Evolutionary conservation across 306 rosid genomes (phyloP), one percentile per base, ranked within the genome.

Genomic region (Hylodesmum podocarpum): DNA sequence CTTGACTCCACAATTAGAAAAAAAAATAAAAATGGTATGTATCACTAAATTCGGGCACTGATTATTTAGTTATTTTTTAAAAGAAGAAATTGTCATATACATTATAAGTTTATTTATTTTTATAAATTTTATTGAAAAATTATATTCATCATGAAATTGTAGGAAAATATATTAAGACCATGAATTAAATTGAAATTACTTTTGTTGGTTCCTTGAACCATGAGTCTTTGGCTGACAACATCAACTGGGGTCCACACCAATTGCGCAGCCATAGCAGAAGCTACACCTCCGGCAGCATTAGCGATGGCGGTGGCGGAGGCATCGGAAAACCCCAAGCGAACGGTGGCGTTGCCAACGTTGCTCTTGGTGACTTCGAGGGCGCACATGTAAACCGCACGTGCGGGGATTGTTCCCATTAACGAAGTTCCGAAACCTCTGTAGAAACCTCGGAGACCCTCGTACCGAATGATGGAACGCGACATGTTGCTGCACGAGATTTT

Each of bases 381-480:
- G 3, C 83, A 31, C 92, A 90, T 90, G 89, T 90, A 90, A 19
- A 90, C 86, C 3, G 92, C 91, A 46, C 92, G 82, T 28, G 96
- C 96, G 4, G 92, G 96, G 78, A 90, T 81, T 3, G 96, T 88
- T 37, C 96, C 96, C 87, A 75, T 86, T 68, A 90, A 79, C 40
- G 96, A 90, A 62, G 96, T 90, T 22, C 96, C 96, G 64, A 86
- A 90, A 1, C 96, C 96, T 77, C 86, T 50, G 81, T 90, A 90
- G 73, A 90, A 88, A 63, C 92, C 92, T 79, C 90, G 74, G 4
- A 78, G 75, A 1, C 96, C 96, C 72, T 90, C 96, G 27, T 77
- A 80, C n/a, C 77, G 81, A 84, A 87, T 70, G 46, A 90, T 88
- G 31, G 87, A 47, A 16, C 55, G 53, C 8, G 86, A 84, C 89